Evolutionary conservation across 352 stramenopile species (phyloP).

Genomic region (Pythium phragmiticola): DNA sequence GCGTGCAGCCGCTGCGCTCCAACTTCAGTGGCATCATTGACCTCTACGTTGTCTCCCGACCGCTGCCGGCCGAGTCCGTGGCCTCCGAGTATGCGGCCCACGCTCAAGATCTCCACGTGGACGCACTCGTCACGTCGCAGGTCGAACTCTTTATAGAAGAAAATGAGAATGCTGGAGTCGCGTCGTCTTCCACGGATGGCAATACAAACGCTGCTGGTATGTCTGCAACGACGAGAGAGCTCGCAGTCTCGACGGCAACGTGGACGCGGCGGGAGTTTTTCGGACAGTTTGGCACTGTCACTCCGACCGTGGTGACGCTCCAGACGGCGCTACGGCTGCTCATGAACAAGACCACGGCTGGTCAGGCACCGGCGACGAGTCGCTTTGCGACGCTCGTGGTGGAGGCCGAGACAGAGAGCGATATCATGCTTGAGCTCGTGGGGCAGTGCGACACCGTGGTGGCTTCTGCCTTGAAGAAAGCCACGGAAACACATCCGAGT

Average conservation of each 20-base stretch:
- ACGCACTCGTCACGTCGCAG: conserved; percentile 12
- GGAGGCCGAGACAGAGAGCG: background rate
- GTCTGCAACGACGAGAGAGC: background rate
- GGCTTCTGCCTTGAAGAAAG: background rate
- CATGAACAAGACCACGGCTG: conserved; percentile 6
- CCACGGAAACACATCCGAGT: background rate
- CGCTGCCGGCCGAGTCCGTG: background rate
- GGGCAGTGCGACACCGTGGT: conserved; percentile 5
- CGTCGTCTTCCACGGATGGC: background rate
- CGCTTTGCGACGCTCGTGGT: conserved; percentile 11
- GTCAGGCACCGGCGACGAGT: background rate
- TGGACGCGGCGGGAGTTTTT: conserved; percentile 28
- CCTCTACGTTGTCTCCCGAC: conserved; percentile 15
- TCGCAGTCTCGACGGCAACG: conserved; percentile 14
- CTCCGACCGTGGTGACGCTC: conserved; percentile 1
- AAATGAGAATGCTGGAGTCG: background rate
- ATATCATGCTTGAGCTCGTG: conserved; percentile 13
- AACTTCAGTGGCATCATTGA: conserved; percentile 15
- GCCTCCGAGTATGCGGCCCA: conserved; percentile 1
- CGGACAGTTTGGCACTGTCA: conserved; percentile 6
- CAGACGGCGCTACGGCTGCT: conserved; percentile 16
- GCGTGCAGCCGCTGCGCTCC: background rate
- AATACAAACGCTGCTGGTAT: background rate
- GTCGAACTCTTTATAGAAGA: conserved; percentile 6
- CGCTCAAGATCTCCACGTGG: conserved; percentile 11